Base-by-base conservation (phyloP, 306 rosid genomes). In the Prunus salicina region DNA sequence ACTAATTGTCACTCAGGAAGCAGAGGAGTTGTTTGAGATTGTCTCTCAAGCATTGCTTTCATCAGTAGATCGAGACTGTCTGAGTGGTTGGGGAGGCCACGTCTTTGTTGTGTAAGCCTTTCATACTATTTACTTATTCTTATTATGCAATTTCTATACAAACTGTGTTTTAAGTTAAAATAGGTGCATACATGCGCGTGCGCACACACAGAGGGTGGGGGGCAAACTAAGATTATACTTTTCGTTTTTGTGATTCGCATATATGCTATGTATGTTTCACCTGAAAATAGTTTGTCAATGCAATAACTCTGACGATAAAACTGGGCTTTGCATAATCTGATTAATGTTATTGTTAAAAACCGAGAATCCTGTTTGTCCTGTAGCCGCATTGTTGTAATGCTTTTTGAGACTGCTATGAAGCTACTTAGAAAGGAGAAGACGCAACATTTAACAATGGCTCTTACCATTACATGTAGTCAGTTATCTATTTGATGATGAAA, bases 1-100 rank as follows among this genome's bases (percentile, higher is more conserved):
- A 78, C 67, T 76, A 69, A 70, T 86, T 53, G 46, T 83, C 74
- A 56, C 32, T 61, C 91, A 96, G 99, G 99, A 92, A 87, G 69
- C 98, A 6, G 99, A 96, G 86, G 99, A 92, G 38, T 85, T 96
- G 79, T 96, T 96, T 69, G 99, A 96, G 88, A 87, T 93, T 77
- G 80, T 96, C 81, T 92, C 99, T 53, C 99, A 96, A 82, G 99
- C 99, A 43, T 85, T 96, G 86, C 78, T 91, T 63, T 91, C 99
- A 47, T 96, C 99, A 0, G 99, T 96, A 25, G 98, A 96, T 80
- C 93, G 99, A n/a, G 99, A 96, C 84, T 92, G 99, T 87, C 81
- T 96, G 82, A 96, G 99, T 86, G 99, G 99, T 75, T 96, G 99
- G 99, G 98, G 98, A 76, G 99, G 99, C 52, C 99, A 96, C 65